Evolutionary conservation across 331 rosid species (phyloP), one percentile per base, ranked within the genome.

Genomic region (Acacia pycnantha): DNA sequence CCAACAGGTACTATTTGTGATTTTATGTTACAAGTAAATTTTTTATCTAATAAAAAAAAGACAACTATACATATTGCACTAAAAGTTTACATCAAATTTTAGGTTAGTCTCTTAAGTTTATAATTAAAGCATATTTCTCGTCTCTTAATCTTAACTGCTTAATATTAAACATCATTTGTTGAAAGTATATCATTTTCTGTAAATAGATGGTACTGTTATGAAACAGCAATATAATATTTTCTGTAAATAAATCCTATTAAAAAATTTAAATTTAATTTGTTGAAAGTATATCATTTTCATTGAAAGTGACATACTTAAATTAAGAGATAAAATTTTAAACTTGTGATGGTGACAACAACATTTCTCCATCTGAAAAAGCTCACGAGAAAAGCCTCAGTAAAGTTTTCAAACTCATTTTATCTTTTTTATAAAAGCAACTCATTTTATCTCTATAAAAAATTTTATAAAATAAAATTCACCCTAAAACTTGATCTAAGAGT

Each of bases 261-360:
- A 58, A 18, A 19, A 5, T 6, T 9, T 43, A 10, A 24, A 58
- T 58, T 58, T 0, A 22, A 24, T 29, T 62, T 13, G 4, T 13
- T 15, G 46, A 19, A 66, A 14, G 46, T 33, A 18, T 4, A 50
- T 47, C n/a, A n/a, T 15, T 81, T 76, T 76, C 82, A 53, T 4
- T 76, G 53, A 70, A 40, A 75, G 43, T 4, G 22, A 66, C 54
- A 56, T 22, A 24, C 14, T 24, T 44, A 13, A 44, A n/a, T 24
- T 5, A 70, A 68, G 48, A 8, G 72, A 43, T 11, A 69, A 37
- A 69, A 69, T 69, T 68, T 35, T 46, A 24, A 44, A 21, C 24
- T 70, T 71, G 54, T 14, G 76, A 72, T 47, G 24, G 56, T 26
- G 76, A 72, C 76, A 72, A 72, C 35, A 15, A 24, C 76, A 24